These are phyloP conservation scores for Juglanconis oblonga DNA, from an alignment of 2,329 filamentous ascomycete species.

Conservation along the genomic window DNA sequence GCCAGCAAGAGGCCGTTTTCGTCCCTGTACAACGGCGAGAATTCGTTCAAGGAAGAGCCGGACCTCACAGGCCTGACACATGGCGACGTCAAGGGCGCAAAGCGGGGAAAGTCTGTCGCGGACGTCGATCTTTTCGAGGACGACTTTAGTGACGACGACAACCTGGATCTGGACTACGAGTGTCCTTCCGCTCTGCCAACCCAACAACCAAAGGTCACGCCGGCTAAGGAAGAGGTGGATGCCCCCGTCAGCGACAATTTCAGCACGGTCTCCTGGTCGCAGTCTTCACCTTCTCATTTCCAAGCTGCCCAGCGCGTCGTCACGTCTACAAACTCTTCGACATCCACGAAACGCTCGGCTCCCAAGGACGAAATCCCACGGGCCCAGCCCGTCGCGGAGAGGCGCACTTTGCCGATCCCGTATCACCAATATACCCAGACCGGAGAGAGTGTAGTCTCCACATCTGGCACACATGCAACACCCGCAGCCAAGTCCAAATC, in stretches of 20 bases:
- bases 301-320: conserved; percentile 30
- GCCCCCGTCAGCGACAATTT: conserved; percentile 24
- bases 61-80: conserved; percentile 36
- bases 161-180: conserved; percentile 68
- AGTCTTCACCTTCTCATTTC: conserved; percentile 54
- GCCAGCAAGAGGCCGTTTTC: conserved; percentile 30
- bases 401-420: conserved; percentile 61
- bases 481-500: conserved; percentile 30
- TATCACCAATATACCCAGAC: conserved; percentile 28
- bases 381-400: conserved; percentile 48
- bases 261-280: conserved; percentile 66
- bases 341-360: conserved; percentile 41
- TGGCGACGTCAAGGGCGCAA: conserved; percentile 22
- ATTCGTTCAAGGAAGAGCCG: conserved; percentile 46
- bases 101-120: conserved; percentile 24
- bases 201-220: conserved; percentile 25
- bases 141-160: conserved; percentile 82
- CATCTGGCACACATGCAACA: conserved; percentile 22
- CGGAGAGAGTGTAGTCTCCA: conserved; percentile 29
- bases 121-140: conserved; percentile 68
- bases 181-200: conserved; percentile 51
- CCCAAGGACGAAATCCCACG: conserved; percentile 28
- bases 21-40: conserved; percentile 42
- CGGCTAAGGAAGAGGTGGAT: conserved; percentile 14
- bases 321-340: conserved; percentile 18